A percentile compares a stretch with the other conserved stretches of the same genome.
Conservation (phyloP, 140 eudicot genomes). For the Bidens hawaiensis region DNA sequence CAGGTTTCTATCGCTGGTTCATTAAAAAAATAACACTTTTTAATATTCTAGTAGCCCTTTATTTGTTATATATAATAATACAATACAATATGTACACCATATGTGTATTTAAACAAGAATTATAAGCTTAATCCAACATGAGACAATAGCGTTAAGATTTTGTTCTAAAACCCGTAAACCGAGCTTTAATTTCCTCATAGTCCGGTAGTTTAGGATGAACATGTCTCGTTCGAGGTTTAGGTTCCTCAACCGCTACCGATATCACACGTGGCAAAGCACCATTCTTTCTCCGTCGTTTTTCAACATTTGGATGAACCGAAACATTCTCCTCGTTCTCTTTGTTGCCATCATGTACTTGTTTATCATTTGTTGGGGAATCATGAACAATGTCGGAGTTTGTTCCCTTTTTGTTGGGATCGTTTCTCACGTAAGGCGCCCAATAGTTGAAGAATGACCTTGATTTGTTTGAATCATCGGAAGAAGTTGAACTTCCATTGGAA, state of each 20-base stretch:
- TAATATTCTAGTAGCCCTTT: not conserved
- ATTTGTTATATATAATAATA: not conserved
- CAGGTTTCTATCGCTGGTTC: too few relatives aligned
- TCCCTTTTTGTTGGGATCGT: slow-evolving; percentile 9
- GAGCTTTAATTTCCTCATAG: slow-evolving; percentile 59
- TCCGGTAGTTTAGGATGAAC: slow-evolving; percentile 67
- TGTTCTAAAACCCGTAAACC: slow-evolving; percentile 36
- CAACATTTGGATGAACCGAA: slow-evolving; percentile 10
- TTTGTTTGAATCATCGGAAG: slow-evolving; percentile 23
- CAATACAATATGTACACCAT: slow-evolving; percentile 6
- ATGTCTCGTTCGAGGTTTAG: slow-evolving; percentile 10
- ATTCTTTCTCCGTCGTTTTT: slow-evolving; percentile 23
- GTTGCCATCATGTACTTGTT: slow-evolving; percentile 13
- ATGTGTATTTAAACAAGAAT: not conserved
- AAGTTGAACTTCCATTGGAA: slow-evolving; percentile 10
- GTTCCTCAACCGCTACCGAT: slow-evolving; percentile 2
- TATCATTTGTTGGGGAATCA: not conserved
- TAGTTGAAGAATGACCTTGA: slow-evolving; percentile 12
- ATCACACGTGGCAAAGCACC: slow-evolving; percentile 32
- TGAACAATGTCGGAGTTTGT: not conserved
- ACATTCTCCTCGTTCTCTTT: slow-evolving; percentile 35
- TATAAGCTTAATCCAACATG: not conserved
- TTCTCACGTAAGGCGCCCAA: slow-evolving; percentile 50
- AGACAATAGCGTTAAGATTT: slow-evolving; percentile 10
- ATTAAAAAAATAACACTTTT: too few relatives aligned